Percentiles rank a stretch among this genome's conserved stretches.
Conservation (phyloP, 2,329 filamentous ascomycete species). For the Lecanoromycetidae sp. region DNA sequence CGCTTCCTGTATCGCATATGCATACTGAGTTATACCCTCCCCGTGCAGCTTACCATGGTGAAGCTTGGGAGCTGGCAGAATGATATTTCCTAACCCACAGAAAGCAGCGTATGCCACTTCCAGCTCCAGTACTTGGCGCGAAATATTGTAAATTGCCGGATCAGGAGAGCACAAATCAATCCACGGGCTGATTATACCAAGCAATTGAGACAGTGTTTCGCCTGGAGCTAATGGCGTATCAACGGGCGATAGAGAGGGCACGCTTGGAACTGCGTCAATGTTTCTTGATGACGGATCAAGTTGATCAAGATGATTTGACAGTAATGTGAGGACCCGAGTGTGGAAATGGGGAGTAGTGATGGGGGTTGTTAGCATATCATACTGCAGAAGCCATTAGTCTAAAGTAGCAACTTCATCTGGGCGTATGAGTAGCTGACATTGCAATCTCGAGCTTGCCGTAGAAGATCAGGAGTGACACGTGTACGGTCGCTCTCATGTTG, state of each 20-base stretch:
- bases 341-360: conserved; percentile 52
- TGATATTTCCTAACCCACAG: conserved; percentile 72
- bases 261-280: conserved; percentile 24
- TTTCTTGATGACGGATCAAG: conserved; percentile 28
- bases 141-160: conserved; percentile 71
- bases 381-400: conserved; percentile 31
- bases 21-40: conserved; percentile 57
- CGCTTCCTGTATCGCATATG: conserved; percentile 69
- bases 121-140: conserved; percentile 76
- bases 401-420: no score
- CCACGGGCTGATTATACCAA: conserved; percentile 79
- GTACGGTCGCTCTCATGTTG: conserved; percentile 47
- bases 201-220: conserved; percentile 67
- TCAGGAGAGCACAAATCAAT: conserved; percentile 78
- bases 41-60: conserved; percentile 42
- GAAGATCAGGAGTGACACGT: conserved; percentile 37
- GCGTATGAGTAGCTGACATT: conserved; percentile 32
- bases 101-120: conserved; percentile 94
- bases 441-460: conserved; percentile 45
- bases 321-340: conserved; percentile 41
- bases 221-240: conserved; percentile 59
- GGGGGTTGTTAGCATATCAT: conserved; percentile 52
- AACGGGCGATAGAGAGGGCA: conserved; percentile 31
- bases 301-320: conserved; percentile 40
- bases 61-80: conserved; percentile 65